Percentiles rank a stretch among this genome's conserved stretches.
Conservation (phyloP, 345 rosid species). For the Combretum micranthum region DNA sequence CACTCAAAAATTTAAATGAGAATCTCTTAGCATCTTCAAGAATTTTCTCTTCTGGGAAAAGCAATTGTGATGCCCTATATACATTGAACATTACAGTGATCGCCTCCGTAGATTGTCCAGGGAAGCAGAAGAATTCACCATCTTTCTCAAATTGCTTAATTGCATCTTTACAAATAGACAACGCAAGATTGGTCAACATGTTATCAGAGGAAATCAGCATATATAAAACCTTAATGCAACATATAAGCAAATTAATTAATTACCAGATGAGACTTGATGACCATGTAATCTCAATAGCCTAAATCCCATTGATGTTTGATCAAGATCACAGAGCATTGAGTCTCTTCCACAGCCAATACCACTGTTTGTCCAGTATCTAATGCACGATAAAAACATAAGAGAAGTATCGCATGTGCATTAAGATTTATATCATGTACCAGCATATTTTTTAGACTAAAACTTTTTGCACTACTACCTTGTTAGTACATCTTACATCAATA, state of each 20-base stretch:
- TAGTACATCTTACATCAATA: too few relatives aligned
- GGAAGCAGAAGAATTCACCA: constrained; percentile 64
- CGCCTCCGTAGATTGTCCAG: constrained; percentile 69
- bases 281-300: constrained; percentile 66
- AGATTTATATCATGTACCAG: too few relatives aligned
- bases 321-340: constrained; percentile 55
- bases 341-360: constrained; percentile 83
- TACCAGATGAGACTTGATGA: constrained; percentile 62
- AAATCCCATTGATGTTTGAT: constrained; percentile 85
- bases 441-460: too few relatives aligned
- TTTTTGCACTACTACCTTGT: too few relatives aligned
- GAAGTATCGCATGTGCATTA: too few relatives aligned
- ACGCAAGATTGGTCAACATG: neutral
- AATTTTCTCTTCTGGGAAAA: constrained; percentile 59
- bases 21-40: constrained; percentile 51
- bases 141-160: constrained; percentile 55
- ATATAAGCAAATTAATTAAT: neutral
- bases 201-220: neutral
- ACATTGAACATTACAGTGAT: constrained; percentile 72
- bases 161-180: constrained; percentile 36
- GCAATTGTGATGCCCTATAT: constrained; percentile 62
- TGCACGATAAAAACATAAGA: too few relatives aligned
- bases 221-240: too few relatives aligned
- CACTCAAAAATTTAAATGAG: constrained; percentile 35
- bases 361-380: constrained; percentile 65